Evolutionary conservation across 116 monocot species (phyloP).

Genomic region (Dioscorea cayenensis): DNA sequence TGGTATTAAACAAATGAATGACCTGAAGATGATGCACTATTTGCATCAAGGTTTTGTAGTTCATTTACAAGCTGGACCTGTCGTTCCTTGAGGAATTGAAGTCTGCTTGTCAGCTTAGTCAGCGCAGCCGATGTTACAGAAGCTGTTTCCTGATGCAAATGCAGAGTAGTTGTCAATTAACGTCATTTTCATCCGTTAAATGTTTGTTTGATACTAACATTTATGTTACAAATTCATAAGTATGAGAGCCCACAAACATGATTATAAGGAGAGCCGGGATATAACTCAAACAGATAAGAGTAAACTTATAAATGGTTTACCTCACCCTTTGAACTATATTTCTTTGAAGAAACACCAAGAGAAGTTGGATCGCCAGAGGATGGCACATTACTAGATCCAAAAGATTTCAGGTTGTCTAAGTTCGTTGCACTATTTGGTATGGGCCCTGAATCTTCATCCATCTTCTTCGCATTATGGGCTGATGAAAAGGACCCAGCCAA

Average conservation of each 20-base stretch:
- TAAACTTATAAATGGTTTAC: conserved; percentile 12
- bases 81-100: conserved; percentile 74
- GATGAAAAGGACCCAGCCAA: conserved; percentile 3
- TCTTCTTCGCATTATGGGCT: conserved; percentile 17
- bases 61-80: conserved; percentile 41
- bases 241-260: too few relatives aligned
- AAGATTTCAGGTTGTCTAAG: conserved; percentile 4
- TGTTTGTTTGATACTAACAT: too few relatives aligned
- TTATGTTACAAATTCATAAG: too few relatives aligned
- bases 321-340: conserved; percentile 25
- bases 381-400: not conserved
- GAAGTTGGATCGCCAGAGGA: conserved; percentile 19
- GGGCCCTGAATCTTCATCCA: conserved; percentile 6
- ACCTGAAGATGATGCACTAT: not conserved
- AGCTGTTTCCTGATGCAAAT: conserved; percentile 28
- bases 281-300: not conserved
- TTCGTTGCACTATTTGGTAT: conserved; percentile 2
- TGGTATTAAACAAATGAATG: too few relatives aligned
- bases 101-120: conserved; percentile 55
- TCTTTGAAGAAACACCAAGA: conserved; percentile 27
- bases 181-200: too few relatives aligned
- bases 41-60: conserved; percentile 24
- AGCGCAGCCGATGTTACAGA: conserved; percentile 26
- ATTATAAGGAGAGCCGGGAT: too few relatives aligned
- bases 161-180: not conserved